phyloP scores from a whole-genome alignment of 2,329 filamentous ascomycete species.

The Fusarium drepaniforme region DNA sequence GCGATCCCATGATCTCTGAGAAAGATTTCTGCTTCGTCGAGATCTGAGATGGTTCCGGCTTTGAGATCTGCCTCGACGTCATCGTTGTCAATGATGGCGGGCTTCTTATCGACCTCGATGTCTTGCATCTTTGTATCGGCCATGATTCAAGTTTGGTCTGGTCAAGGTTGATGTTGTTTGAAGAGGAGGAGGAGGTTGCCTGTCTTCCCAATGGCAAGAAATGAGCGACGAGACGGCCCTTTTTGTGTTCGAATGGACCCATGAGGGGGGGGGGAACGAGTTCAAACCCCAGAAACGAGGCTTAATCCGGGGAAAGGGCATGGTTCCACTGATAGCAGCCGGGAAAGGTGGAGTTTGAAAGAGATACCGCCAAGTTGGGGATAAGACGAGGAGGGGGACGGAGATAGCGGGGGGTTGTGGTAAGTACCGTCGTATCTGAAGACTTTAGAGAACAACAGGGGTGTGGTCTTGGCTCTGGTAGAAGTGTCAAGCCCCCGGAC shows the following conservation, averaged over 20 bases:
- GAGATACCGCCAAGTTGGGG: conserved; percentile 19
- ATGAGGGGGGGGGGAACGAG: conserved; percentile 7
- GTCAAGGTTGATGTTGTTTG: background rate
- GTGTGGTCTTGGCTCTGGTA: conserved; percentile 11
- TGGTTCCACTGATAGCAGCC: conserved; percentile 30
- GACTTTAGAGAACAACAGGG: background rate
- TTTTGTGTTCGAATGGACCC: conserved; percentile 28
- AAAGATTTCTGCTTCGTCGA: conserved; percentile 44
- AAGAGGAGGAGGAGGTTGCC: background rate
- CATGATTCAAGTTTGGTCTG: conserved; percentile 20
- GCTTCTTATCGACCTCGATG: conserved; percentile 39
- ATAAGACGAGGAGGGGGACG: conserved; percentile 4
- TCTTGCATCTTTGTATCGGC: conserved; percentile 31
- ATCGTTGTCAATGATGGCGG: conserved; percentile 30
- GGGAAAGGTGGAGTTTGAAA: background rate
- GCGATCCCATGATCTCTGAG: conserved; percentile 43
- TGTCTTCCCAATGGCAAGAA: background rate
- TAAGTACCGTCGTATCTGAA: conserved; percentile 17
- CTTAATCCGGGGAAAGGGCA: conserved; percentile 37
- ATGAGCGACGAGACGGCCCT: background rate
- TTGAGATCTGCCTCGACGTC: conserved; percentile 43
- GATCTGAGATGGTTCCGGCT: conserved; percentile 36
- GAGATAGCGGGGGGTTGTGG: conserved; percentile 8
- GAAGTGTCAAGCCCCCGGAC: background rate
- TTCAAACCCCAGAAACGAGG: conserved; percentile 29